Evolutionary conservation across 2,329 filamentous ascomycete genomes (phyloP), one percentile per base, ranked within the genome.

Genomic region (Phialemoniopsis sp.): DNA sequence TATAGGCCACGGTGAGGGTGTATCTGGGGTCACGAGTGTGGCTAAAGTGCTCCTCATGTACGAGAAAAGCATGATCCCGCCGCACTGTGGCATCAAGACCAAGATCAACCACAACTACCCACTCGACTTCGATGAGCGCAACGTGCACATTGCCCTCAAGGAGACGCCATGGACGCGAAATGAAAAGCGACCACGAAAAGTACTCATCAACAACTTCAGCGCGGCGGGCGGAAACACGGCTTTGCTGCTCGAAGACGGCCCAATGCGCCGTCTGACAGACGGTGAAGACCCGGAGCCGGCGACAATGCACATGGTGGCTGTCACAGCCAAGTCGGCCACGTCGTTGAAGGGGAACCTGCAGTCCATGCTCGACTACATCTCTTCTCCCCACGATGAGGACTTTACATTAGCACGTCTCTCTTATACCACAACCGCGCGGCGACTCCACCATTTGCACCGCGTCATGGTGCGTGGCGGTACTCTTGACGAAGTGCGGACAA

Each of bases 151-250:
- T 12, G 42, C 42, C 2, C n/a, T 42, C 21, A 26, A 26, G 21
- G 21, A 26, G 10, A 26, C 21, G 10, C 21, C 21, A 26, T 26
- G 21, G 21, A 26, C 21, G 21, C 21, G 21, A 6, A 26, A 26
- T 26, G 10, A 10, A 26, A 6, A 26, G 10, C 21, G 21, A 26
- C 21, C 6, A 26, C 21, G 21, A 10, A 26, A 26, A 10, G 21
- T 26, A 1, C 57, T 67, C 16, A 49, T 75, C 32, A 79, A 80
- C 56, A 75, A 73, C 54, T 77, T 76, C 45, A 64, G 64, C 34
- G 76, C 76, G 13, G 72, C 73, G 14, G 76, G 76, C 36, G 75
- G 75, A 8, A 82, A 81, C 48, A 76, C 72, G 4, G 66, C 66
- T 8, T 50, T 79, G 21, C 47, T 76, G 7, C 40, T 79, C 9